A percentile compares a stretch with the other conserved stretches of the same genome.
phyloP scores from a whole-genome alignment of 169 alveolate species.

The Babesia ovis region DNA sequence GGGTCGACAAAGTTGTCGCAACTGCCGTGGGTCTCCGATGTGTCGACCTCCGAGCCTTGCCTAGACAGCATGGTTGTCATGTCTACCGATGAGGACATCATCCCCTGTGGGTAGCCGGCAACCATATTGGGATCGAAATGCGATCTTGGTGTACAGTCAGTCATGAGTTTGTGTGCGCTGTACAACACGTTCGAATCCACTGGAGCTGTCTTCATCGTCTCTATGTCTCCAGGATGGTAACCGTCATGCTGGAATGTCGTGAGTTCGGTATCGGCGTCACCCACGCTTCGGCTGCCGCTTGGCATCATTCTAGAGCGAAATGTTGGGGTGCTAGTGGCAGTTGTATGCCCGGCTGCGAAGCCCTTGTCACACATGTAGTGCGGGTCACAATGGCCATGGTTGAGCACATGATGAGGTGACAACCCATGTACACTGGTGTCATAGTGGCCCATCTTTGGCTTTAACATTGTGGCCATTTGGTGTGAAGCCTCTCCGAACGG shows the following conservation, averaged over 20 bases:
- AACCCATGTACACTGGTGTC: not conserved
- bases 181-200: constrained; percentile 9
- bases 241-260: constrained; percentile 14
- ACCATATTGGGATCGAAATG: not conserved
- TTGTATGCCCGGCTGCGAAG: not conserved
- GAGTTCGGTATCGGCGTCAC: not conserved
- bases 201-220: not conserved
- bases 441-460: not conserved
- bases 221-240: not conserved
- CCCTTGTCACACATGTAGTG: not conserved
- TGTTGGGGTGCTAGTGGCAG: constrained; percentile 26
- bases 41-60: not conserved
- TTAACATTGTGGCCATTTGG: not conserved
- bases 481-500: not conserved
- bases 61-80: not conserved
- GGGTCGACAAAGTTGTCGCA: not conserved
- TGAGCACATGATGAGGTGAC: not conserved
- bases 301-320: not conserved
- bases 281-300: not conserved
- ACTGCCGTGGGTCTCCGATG: not conserved
- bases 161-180: not conserved
- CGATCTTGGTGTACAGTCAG: not conserved
- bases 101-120: not conserved
- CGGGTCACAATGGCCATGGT: not conserved
- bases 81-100: not conserved